Percentiles rank a stretch among this genome's conserved stretches.
Evolutionary conservation across 441 rosid genomes (phyloP).

Genomic region (Omphalea diandra): DNA sequence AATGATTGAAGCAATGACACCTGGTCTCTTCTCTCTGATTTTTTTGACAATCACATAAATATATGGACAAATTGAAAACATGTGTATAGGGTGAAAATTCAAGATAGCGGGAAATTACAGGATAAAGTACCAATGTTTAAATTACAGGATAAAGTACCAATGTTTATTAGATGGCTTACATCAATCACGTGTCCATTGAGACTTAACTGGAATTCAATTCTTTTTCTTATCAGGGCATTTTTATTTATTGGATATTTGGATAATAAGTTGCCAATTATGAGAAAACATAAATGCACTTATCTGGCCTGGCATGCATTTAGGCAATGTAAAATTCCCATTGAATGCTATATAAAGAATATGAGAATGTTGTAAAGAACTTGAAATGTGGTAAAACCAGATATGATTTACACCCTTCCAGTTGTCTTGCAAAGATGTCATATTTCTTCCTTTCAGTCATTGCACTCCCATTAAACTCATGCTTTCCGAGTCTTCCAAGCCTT

Average conservation of each 20-base stretch:
- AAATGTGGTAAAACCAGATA: neutral
- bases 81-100: neutral
- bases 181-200: neutral
- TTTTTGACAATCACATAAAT: conserved; percentile 11
- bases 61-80: neutral
- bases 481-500: neutral
- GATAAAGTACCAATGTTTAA: neutral
- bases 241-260: neutral
- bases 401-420: neutral
- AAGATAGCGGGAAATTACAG: neutral
- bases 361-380: neutral
- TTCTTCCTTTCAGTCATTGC: neutral
- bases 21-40: conserved; percentile 48
- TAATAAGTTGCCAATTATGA: neutral
- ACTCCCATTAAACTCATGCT: neutral
- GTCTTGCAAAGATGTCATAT: neutral
- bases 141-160: neutral
- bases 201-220: neutral
- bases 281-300: neutral
- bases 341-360: neutral
- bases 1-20: conserved; percentile 93
- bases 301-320: neutral
- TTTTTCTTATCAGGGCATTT: neutral
- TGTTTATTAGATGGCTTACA: neutral
- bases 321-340: neutral